Base-by-base conservation (phyloP, 2,329 filamentous ascomycete genomes). In the Penicillium aurantiogriseum region DNA sequence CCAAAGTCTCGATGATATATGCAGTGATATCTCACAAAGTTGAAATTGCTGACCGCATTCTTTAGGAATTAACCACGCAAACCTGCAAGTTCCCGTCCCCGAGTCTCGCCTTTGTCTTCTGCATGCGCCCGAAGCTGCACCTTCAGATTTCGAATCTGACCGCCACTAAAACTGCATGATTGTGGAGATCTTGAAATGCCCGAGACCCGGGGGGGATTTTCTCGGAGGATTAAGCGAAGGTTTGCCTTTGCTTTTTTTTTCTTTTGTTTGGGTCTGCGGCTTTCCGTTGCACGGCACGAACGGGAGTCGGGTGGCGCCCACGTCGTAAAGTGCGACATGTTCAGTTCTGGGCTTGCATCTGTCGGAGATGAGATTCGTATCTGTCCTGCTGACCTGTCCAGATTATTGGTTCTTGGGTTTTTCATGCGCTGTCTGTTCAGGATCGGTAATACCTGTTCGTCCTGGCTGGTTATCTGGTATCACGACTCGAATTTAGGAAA, bases 231-330 rank as follows among this genome's bases (percentile, higher is more conserved):
- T 46, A 42, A 49, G 27, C 11, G 6, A 25, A 17, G 9, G 2
- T 36, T n/a, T 39, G 5, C 31, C 35, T 25, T 54, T 47, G 51
- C 40, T 53, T 43, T 43, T 42, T 40, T n/a, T 44, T 17, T 23
- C 29, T 15, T 33, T 13, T 33, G 31, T 33, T 15, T 33, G 31
- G 15, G n/a, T 13, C 47, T 56, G 40, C 40, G 11, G 35, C 19
- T 27, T 52, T 44, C 39, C 48, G 25, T 45, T 52, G 19, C 47
- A 33, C 47, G n/a, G 25, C 54, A 40, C 10, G 33, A 45, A 35
- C 40, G 23, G 31, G 25, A 33, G 13, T 51, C 48, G 35, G 44
- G 52, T 54, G 52, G 54, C 54, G 47, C 11, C 44, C 52, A 54
- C 21, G 36, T 31, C 17, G 25, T 49, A 21, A 47, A 23, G 21